phyloP scores from a whole-genome alignment of 1,284 basidiomycete genomes.

The Neotropicomus parvogracilis region DNA sequence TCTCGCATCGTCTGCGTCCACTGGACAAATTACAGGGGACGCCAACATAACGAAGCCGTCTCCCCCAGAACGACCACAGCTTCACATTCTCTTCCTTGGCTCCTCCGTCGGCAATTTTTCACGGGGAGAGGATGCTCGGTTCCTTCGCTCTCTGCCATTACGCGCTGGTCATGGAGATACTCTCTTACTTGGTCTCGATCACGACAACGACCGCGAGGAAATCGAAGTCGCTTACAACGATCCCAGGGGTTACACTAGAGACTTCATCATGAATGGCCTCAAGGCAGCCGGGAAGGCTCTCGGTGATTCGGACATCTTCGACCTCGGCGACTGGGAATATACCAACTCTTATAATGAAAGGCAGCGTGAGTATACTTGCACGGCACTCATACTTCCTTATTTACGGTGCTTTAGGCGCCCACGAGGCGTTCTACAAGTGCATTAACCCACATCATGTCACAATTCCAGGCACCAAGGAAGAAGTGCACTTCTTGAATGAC shows the following conservation, averaged over 20 bases:
- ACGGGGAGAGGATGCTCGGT: conserved; percentile 68
- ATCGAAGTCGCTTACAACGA: conserved; percentile 88
- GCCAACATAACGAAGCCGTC: conserved; percentile 36
- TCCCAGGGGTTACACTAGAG: conserved; percentile 67
- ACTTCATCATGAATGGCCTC: conserved; percentile 92
- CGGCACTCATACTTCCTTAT: background rate
- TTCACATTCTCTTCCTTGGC: conserved; percentile 91
- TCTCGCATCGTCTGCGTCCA: conserved; percentile 34
- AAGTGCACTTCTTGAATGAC: conserved; percentile 54
- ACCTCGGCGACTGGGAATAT: conserved; percentile 79
- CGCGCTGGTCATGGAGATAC: conserved; percentile 70
- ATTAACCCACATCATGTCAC: conserved; percentile 58
- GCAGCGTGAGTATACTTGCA: conserved; percentile 50
- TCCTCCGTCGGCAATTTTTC: conserved; percentile 92
- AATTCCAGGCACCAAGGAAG: conserved; percentile 45
- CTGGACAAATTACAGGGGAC: conserved; percentile 8
- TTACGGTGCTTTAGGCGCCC: conserved; percentile 55
- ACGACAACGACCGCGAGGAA: conserved; percentile 61
- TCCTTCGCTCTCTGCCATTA: conserved; percentile 79
- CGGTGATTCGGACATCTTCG: conserved; percentile 61
- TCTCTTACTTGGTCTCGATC: conserved; percentile 81
- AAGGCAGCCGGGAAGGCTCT: conserved; percentile 57
- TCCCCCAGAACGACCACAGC: conserved; percentile 44
- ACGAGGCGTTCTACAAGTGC: conserved; percentile 85
- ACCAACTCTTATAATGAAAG: conserved; percentile 72